Evolutionary conservation across 768 basidiomycete genomes (phyloP), one percentile per base, ranked within the genome.

Genomic region (Trametes punicea): DNA sequence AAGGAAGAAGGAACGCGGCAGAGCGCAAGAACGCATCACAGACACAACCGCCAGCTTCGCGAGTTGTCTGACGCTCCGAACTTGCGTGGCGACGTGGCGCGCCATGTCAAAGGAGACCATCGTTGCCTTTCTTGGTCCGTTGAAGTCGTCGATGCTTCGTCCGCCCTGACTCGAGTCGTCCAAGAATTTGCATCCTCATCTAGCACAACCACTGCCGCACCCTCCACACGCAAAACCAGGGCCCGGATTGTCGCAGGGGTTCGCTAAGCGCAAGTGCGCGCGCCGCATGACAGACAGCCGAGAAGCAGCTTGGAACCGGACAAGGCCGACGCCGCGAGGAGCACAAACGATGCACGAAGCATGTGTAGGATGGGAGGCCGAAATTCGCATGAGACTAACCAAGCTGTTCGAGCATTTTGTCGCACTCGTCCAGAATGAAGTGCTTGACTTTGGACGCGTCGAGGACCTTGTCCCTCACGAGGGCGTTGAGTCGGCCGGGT

Each of bases 331-430:
- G 56, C 42, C 61, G 66, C 70, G 75, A 77, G 72, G 75, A 76
- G 79, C 75, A 77, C 67, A 76, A 81, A 79, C 67, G 75, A 55
- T 72, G 68, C 76, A 76, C 73, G 58, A 62, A 53, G 63, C 61
- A 60, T 59, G 64, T 59, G 50, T 62, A 58, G 73, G 73, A 71
- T 69, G 73, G n/a, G 76, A 75, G 77, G 82, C 81, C 81, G 79
- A 87, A 87, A 84, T 78, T 79, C 81, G 86, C 80, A 86, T 74
- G 83, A 50, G 49, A 99, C 97, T 98, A 92, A 99, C 97, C 97
- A 79, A 99, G 94, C 85, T 94, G 90, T 83, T 99, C 97, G 72
- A 99, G 89, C 93, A 99, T 98, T 85, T 99, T 99, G 83, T 99
- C 97, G 83, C 97, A 99, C 79, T 99, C 97, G 83, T 99, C 97